Evolutionary conservation across 108 stramenopile genomes (phyloP).

Genomic region (Skeletonema menzelii): DNA sequence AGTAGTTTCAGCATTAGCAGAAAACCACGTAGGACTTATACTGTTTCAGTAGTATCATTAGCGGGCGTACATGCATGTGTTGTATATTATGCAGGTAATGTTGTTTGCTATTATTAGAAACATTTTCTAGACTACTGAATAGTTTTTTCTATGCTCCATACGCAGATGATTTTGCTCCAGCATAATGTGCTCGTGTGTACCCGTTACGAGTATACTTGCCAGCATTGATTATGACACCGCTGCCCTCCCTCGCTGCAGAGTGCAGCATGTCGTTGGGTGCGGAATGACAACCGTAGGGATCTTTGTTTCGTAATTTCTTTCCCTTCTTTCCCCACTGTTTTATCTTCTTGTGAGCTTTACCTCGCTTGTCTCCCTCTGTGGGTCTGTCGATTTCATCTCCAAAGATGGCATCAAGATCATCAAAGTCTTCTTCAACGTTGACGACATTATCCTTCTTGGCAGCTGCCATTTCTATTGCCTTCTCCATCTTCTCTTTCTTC

Average conservation of each 20-base stretch:
- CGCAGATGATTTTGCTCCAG: slow-evolving; percentile 44
- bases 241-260: slow-evolving; percentile 15
- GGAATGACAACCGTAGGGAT: slow-evolving; percentile 89
- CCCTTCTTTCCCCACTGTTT: slow-evolving; percentile 90
- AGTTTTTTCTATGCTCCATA: not conserved
- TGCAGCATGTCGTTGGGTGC: slow-evolving; percentile 58
- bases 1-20: too few species aligned
- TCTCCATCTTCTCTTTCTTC: slow-evolving; percentile 54
- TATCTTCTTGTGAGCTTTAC: slow-evolving; percentile 60
- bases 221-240: slow-evolving; percentile 60
- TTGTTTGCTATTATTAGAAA: not conserved
- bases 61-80: not conserved
- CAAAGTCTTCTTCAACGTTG: slow-evolving; percentile 19
- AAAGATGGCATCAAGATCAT: slow-evolving; percentile 30
- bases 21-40: too few species aligned
- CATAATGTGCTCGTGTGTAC: slow-evolving; percentile 71
- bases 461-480: slow-evolving; percentile 15
- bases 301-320: slow-evolving; percentile 81
- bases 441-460: slow-evolving; percentile 6
- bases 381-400: slow-evolving; percentile 36
- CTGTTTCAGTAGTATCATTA: too few species aligned
- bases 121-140: not conserved
- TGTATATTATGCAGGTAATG: not conserved
- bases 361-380: slow-evolving; percentile 41
- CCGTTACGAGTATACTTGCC: slow-evolving; percentile 64